Base-by-base conservation (phyloP, 2,329 filamentous ascomycete genomes). In the Madurella fahalii region DNA sequence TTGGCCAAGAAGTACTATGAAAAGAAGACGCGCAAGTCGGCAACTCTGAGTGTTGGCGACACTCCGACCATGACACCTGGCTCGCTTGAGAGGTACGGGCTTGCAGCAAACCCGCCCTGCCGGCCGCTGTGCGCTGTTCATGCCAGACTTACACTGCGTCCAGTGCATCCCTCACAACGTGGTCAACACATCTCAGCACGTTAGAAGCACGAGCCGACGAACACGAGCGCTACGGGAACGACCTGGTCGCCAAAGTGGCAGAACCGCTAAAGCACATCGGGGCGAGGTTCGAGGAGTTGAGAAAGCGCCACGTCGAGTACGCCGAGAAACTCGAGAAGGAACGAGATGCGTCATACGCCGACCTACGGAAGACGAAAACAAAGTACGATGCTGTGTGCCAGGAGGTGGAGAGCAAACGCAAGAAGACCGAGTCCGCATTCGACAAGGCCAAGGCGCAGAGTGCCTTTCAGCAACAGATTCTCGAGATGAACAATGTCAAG, bases 1-100 rank as follows among this genome's bases (percentile, higher is more conserved):
- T 77, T 99, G 48, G 94, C 93, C 52, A 95, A 94, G 77, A 96
- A 94, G 71, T 97, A 96, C 76, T 94, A 90, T 68, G 95, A 99
- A 37, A 72, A 95, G 78, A 99, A 97, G 78, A 85, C 89, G 45
- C 91, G 86, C 73, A 96, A 94, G 75, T 87, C 87, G 42, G 87
- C 90, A 63, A 86, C 80, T 65, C 72, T 99, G 64, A 96, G 92
- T 69, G 94, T 97, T 50, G 94, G 94, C 66, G 94, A 99, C 66
- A 94, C 86, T 20, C 94, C 94, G 39, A 83, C 84, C 55, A 87
- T 97, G 79, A 97, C 94, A 2, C 94, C 94, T 1, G 94, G 95
- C 2, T 97, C 93, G 34, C 82, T 99, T 50, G 94, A 99, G 72
- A 95, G 85, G 85, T 87, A 72, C 53, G 59, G 59, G 37, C 16